A percentile compares a stretch with the other conserved stretches of the same genome.
phyloP scores from a whole-genome alignment of 768 basidiomycete species.

The Rhizopogon vesiculosus region DNA sequence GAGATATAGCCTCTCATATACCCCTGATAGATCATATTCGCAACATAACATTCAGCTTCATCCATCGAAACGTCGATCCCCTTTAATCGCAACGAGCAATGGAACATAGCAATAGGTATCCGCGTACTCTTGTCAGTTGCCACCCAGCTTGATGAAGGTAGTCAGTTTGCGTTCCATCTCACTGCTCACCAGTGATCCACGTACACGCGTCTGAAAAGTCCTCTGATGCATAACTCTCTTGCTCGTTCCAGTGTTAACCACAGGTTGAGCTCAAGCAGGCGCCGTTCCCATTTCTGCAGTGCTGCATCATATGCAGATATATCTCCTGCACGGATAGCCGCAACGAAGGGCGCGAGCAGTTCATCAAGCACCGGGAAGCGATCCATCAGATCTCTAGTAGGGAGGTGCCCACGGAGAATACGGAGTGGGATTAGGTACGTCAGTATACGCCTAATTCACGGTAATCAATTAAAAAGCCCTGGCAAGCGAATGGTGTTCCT shows the following conservation, averaged over 20 bases:
- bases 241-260: slow-evolving; percentile 87
- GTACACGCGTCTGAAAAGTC: slow-evolving; percentile 75
- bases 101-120: slow-evolving; percentile 80
- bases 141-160: slow-evolving; percentile 60
- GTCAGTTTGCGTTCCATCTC: background rate
- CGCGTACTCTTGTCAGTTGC: slow-evolving; percentile 67
- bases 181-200: slow-evolving; percentile 21
- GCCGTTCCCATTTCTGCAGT: slow-evolving; percentile 62
- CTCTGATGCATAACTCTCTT: slow-evolving; percentile 80
- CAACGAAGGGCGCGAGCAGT: slow-evolving; percentile 77
- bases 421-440: slow-evolving; percentile 88
- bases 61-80: slow-evolving; percentile 67
- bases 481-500: slow-evolving; percentile 15
- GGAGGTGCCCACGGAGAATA: slow-evolving; percentile 83
- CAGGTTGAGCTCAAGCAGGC: slow-evolving; percentile 81
- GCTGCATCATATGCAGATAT: slow-evolving; percentile 77
- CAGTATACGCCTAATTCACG: slow-evolving; percentile 67
- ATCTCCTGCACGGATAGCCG: slow-evolving; percentile 74
- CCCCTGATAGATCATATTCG: slow-evolving; percentile 93
- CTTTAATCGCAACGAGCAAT: slow-evolving; percentile 65
- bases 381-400: slow-evolving; percentile 62
- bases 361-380: slow-evolving; percentile 70
- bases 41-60: slow-evolving; percentile 90
- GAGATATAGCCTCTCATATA: slow-evolving; percentile 95
- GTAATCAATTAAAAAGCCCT: background rate